Conservation (phyloP, 1,284 basidiomycete genomes). For the Trametes hirsuta region DNA sequence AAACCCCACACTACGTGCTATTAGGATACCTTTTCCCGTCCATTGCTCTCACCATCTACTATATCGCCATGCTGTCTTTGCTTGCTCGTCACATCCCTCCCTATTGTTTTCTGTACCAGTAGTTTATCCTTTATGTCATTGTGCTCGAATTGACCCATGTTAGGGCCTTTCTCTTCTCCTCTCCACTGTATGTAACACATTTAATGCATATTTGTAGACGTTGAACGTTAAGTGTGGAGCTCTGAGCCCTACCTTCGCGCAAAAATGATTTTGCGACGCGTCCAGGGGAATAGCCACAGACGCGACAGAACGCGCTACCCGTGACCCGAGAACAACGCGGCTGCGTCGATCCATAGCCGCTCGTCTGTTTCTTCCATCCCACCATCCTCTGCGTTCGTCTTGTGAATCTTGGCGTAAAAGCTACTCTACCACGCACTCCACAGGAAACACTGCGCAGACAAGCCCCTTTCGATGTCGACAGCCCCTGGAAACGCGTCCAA, state of each 20-base stretch:
- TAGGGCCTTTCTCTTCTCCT: background rate
- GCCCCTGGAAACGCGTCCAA: background rate
- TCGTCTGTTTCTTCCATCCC: background rate
- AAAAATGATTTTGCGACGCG: background rate
- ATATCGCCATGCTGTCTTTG: background rate
- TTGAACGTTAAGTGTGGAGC: background rate
- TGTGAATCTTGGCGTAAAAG: too few species aligned
- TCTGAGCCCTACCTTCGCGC: background rate
- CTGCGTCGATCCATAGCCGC: background rate
- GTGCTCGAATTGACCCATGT: too few species aligned
- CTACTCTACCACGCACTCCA: background rate
- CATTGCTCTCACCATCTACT: background rate
- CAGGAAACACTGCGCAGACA: background rate
- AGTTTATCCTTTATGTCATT: too few species aligned
- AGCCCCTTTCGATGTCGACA: background rate
- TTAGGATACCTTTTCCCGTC: background rate
- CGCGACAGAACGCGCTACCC: constrained; percentile 12
- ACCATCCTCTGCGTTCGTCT: background rate
- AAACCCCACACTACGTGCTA: background rate
- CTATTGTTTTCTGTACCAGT: too few species aligned
- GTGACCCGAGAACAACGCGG: background rate
- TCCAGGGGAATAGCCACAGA: background rate
- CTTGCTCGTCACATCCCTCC: background rate
- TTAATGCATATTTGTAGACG: too few species aligned
- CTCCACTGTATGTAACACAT: background rate